Percentiles rank a stretch among this genome's conserved stretches.
These are phyloP conservation scores for Lactifluus pinguis DNA, from an alignment of 768 basidiomycete species.

Conservation along the genomic window DNA sequence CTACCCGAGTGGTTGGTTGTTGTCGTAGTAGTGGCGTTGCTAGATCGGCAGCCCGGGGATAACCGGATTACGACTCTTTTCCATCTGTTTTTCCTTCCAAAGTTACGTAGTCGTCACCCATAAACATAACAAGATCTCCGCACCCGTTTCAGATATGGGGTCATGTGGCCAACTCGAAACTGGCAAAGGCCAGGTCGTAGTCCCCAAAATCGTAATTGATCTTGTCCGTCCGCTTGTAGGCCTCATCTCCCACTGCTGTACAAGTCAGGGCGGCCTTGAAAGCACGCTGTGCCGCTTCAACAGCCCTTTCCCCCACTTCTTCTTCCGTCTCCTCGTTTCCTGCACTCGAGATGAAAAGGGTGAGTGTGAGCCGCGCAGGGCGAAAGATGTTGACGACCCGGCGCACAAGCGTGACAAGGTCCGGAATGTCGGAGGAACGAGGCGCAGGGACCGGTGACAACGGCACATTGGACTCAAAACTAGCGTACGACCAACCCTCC, in stretches of 20 bases:
- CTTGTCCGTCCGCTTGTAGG: conserved; percentile 84
- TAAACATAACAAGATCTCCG: not conserved
- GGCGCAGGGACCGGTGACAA: conserved; percentile 34
- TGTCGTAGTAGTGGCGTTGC: conserved; percentile 1
- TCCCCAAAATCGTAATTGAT: conserved; percentile 97
- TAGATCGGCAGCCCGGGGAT: not conserved
- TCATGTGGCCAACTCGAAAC: conserved; percentile 51
- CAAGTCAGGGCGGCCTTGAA: conserved; percentile 55
- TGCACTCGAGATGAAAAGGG: conserved; percentile 78
- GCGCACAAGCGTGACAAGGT: conserved; percentile 71
- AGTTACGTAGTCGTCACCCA: not conserved
- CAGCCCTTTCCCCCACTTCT: conserved; percentile 44
- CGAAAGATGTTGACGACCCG: conserved; percentile 91
- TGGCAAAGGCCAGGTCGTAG: conserved; percentile 85
- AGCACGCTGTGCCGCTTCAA: conserved; percentile 66
- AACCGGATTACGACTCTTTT: not conserved
- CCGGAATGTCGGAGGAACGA: conserved; percentile 43
- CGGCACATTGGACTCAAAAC: conserved; percentile 98
- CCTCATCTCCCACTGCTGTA: conserved; percentile 1
- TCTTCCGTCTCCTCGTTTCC: conserved; percentile 35
- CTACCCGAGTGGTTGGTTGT: not conserved
- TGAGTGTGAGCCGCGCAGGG: conserved; percentile 76
- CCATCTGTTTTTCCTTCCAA: not conserved
- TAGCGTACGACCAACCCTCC: conserved; percentile 96
- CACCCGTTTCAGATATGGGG: not conserved